Conservation (phyloP, 352 stramenopile species). For the Phytophthora idaei region DNA sequence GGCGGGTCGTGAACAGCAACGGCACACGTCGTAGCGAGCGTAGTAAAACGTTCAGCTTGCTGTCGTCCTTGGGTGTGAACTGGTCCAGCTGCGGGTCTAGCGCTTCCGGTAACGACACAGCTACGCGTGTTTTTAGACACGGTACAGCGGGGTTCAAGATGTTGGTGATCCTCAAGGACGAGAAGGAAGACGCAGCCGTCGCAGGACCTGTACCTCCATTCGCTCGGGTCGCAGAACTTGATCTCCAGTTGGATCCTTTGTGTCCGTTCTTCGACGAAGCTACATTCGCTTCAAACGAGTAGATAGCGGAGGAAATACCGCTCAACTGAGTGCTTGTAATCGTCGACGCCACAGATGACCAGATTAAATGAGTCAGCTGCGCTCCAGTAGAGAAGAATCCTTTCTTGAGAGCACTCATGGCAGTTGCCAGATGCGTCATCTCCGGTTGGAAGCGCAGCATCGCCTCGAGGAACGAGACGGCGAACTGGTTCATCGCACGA, state of each 20-base stretch:
- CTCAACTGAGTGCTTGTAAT: slow-evolving; percentile 71
- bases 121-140: slow-evolving; percentile 64
- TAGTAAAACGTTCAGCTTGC: slow-evolving; percentile 75
- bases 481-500: slow-evolving; percentile 82
- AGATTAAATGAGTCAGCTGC: slow-evolving; percentile 79
- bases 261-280: slow-evolving; percentile 30
- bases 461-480: slow-evolving; percentile 64
- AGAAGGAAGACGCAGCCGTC: slow-evolving; percentile 53
- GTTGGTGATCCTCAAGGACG: slow-evolving; percentile 71
- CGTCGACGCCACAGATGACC: slow-evolving; percentile 70
- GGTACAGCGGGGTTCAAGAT: slow-evolving; percentile 59
- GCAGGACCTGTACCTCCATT: slow-evolving; percentile 15
- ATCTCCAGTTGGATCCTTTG: slow-evolving; percentile 22
- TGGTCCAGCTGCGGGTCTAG: slow-evolving; percentile 72
- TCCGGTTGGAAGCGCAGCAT: slow-evolving; percentile 74
- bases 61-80: slow-evolving; percentile 77
- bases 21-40: slow-evolving; percentile 60
- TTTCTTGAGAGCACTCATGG: slow-evolving; percentile 68
- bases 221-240: slow-evolving; percentile 14
- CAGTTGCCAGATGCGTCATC: slow-evolving; percentile 53
- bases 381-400: slow-evolving; percentile 73
- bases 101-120: slow-evolving; percentile 68
- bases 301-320: slow-evolving; percentile 73
- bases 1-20: slow-evolving; percentile 62
- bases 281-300: slow-evolving; percentile 44